Evolutionary conservation across 202 grass and related monocot species (phyloP), one percentile per base, ranked within the genome.

Genomic region (Panicum hallii): DNA sequence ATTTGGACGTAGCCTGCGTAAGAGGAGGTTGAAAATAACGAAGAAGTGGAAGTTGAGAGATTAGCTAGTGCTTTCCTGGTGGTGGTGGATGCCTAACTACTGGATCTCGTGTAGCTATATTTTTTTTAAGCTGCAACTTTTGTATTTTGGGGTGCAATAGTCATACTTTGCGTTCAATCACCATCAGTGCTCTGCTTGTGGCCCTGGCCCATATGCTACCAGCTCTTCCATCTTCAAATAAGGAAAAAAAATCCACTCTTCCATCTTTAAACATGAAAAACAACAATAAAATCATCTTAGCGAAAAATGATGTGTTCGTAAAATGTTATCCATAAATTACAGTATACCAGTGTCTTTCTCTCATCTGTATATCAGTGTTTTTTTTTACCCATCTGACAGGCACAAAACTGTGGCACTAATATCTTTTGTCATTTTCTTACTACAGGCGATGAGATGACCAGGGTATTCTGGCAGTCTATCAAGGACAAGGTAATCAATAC

Each of bases 361-460:
- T 3, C 32, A 32, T 32, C 32, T 32, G 32, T 32, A 32, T 32
- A 32, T 32, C 32, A 32, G 32, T 32, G 26, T 26, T 26, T 26
- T 26, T 26, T 5, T 62, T 81, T 82, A 75, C 28, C 23, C 10
- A 74, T 78, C 49, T 50, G 30, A 43, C 14, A 72, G 28, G 62
- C 32, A 32, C 32, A 32, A 32, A 32, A 32, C 36, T 4, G 14
- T 6, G 0, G 5, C 50, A 19, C 70, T 89, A 40, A 81, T 83
- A 67, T 46, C 26, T 83, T 17, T 44, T 79, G 52, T 63, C 75
- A 50, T 62, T 72, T 49, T 75, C 84, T 6, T 79, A 42, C 53
- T 75, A 50, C 55, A 99, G 97, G 97, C n/a, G 97, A 99, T 91
- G 97, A 99, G 84, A 99, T 99, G 97, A 99, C 97, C 56, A 90